phyloP scores from a whole-genome alignment of 2,329 filamentous ascomycete genomes.

The Colletotrichum sidae region DNA sequence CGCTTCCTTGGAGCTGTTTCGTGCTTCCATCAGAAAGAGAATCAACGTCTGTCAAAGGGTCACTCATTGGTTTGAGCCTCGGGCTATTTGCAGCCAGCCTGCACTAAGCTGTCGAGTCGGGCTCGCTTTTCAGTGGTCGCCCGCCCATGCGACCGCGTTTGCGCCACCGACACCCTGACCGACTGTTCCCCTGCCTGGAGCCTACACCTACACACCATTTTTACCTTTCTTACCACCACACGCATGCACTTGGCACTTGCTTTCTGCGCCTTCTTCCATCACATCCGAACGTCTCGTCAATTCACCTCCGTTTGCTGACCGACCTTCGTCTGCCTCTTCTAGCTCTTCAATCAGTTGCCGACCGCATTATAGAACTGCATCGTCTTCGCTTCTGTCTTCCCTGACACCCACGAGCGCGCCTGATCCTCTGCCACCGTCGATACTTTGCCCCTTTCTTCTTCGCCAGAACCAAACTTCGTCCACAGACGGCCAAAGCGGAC shows the following conservation, averaged over 20 bases:
- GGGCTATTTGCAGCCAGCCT: slow-evolving; percentile 1
- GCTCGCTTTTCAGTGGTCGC: slow-evolving; percentile 31
- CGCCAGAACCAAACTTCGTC: slow-evolving; percentile 12
- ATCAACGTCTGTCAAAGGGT: slow-evolving; percentile 12
- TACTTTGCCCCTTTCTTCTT: slow-evolving; percentile 15
- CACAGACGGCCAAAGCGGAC: slow-evolving; percentile 28
- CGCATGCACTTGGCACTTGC: too few relatives aligned
- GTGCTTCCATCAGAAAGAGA: slow-evolving; percentile 18
- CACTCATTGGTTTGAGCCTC: slow-evolving; percentile 11
- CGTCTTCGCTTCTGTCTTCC: neutral
- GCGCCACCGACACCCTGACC: slow-evolving; percentile 36
- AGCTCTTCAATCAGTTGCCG: slow-evolving; percentile 10
- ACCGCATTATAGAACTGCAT: slow-evolving; percentile 26
- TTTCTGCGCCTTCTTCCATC: slow-evolving; percentile 29
- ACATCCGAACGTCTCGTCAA: slow-evolving; percentile 18
- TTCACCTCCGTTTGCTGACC: slow-evolving; percentile 28
- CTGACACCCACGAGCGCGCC: neutral
- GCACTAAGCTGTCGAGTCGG: neutral
- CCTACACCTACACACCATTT: slow-evolving; percentile 4
- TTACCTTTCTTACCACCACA: too few relatives aligned
- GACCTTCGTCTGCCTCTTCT: slow-evolving; percentile 6
- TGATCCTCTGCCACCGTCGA: slow-evolving; percentile 21
- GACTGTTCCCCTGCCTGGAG: slow-evolving; percentile 32
- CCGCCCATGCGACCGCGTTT: slow-evolving; percentile 27
- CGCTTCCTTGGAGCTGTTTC: slow-evolving; percentile 18